Percentiles rank a stretch among this genome's conserved stretches.
phyloP scores from a whole-genome alignment of 2,329 filamentous ascomycete genomes.

The Elsinoe arachidis region DNA sequence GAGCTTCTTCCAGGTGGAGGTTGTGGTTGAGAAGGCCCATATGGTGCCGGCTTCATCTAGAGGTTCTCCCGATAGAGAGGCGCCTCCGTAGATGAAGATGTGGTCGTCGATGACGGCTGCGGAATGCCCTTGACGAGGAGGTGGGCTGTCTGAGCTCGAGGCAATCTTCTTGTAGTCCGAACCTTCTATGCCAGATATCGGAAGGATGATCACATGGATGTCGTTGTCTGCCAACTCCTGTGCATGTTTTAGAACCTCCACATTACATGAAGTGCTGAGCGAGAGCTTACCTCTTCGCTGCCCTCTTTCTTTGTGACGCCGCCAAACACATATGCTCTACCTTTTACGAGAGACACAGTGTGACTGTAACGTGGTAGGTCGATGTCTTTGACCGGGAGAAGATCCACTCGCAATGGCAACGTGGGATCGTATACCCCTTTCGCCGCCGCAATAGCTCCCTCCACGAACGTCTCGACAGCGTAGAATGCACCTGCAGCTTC shows the following conservation, averaged over 20 bases:
- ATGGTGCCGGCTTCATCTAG: slow-evolving; percentile 31
- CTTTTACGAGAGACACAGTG: slow-evolving; percentile 45
- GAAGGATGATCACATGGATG: slow-evolving; percentile 45
- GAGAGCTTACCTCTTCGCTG: not conserved
- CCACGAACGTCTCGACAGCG: slow-evolving; percentile 26
- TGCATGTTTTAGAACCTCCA: not conserved
- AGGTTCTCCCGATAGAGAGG: slow-evolving; percentile 16
- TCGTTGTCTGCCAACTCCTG: slow-evolving; percentile 38
- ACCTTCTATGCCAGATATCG: slow-evolving; percentile 35
- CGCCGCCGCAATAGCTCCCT: slow-evolving; percentile 38
- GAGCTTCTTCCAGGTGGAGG: slow-evolving; percentile 34
- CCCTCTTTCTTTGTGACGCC: slow-evolving; percentile 25
- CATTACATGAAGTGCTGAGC: not conserved
- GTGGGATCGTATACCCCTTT: slow-evolving; percentile 42
- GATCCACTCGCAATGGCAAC: slow-evolving; percentile 43
- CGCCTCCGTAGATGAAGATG: slow-evolving; percentile 39
- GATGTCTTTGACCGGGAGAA: slow-evolving; percentile 39
- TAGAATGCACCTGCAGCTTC: slow-evolving; percentile 34
- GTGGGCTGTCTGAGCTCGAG: slow-evolving; percentile 30
- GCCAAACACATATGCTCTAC: slow-evolving; percentile 49
- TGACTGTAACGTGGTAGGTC: slow-evolving; percentile 43
- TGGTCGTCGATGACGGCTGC: slow-evolving; percentile 35
- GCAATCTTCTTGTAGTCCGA: slow-evolving; percentile 34
- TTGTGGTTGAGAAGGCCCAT: slow-evolving; percentile 37
- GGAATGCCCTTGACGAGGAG: slow-evolving; percentile 33